A percentile compares a stretch with the other conserved stretches of the same genome.
Evolutionary conservation across 305 asterid species (phyloP).

Genomic region (Solanum hybrid): DNA sequence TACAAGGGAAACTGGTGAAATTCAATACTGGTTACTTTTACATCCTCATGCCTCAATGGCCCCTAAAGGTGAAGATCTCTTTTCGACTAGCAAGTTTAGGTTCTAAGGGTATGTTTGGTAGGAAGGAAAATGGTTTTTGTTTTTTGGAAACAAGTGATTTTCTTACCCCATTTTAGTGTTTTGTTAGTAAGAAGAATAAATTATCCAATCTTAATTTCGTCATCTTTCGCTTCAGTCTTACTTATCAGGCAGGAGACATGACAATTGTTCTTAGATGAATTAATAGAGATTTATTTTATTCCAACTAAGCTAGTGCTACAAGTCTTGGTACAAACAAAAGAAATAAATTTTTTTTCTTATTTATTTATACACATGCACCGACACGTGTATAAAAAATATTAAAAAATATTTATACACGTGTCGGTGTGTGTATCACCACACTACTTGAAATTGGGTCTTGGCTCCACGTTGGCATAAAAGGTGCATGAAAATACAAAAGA

Average conservation of each 20-base stretch:
- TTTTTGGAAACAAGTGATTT: not conserved
- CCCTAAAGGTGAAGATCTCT: not conserved
- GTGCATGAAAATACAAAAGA: not conserved
- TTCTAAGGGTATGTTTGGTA: not conserved
- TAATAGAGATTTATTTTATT: not conserved
- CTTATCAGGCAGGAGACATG: slow-evolving; percentile 61
- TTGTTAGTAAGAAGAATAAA: not conserved
- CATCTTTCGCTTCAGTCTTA: slow-evolving; percentile 75
- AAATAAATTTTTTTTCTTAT: not conserved
- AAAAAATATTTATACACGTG: not conserved
- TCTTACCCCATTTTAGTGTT: not conserved
- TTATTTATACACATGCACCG: not conserved
- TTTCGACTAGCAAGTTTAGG: not conserved
- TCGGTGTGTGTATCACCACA: not conserved
- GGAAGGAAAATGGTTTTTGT: not conserved
- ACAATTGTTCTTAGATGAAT: not conserved
- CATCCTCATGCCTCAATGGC: not conserved
- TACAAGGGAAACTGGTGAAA: not conserved
- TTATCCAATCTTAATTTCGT: slow-evolving; percentile 41
- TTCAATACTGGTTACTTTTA: not conserved
- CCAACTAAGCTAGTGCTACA: not conserved
- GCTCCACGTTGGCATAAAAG: not conserved
- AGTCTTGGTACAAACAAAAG: not conserved
- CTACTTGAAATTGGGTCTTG: not conserved
- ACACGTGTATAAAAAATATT: not conserved